phyloP scores from a whole-genome alignment of 306 rosid genomes.

The Cucurbita maxima region DNA sequence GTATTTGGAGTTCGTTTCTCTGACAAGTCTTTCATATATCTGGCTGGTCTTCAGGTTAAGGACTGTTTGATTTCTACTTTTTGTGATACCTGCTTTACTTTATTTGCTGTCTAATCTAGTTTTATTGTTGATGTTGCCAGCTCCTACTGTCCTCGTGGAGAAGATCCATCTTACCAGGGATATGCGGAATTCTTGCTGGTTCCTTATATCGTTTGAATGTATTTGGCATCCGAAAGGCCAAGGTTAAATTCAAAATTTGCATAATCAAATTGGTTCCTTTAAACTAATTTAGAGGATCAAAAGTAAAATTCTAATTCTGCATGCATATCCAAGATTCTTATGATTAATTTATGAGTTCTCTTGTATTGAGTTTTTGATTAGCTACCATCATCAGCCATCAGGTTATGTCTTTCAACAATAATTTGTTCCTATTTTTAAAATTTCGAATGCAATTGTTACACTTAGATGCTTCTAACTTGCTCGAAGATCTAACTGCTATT shows the following conservation, averaged over 20 bases:
- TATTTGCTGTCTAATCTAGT: slow-evolving; percentile 9
- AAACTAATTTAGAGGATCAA: background rate
- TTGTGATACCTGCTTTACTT: background rate
- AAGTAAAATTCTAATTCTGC: background rate
- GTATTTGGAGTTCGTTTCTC: slow-evolving; percentile 69
- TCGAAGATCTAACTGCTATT: background rate
- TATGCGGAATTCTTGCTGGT: slow-evolving; percentile 92
- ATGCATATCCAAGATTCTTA: background rate
- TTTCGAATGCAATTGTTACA: background rate
- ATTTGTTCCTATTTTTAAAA: background rate
- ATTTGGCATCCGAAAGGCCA: slow-evolving; percentile 73
- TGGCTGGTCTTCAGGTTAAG: slow-evolving; percentile 88
- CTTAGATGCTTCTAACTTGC: background rate
- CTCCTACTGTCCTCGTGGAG: slow-evolving; percentile 93
- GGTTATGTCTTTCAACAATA: background rate
- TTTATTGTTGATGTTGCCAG: slow-evolving; percentile 29
- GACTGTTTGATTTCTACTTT: background rate
- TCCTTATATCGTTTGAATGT: slow-evolving; percentile 70
- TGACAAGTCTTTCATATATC: slow-evolving; percentile 85
- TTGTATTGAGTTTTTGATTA: background rate
- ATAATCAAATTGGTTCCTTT: background rate
- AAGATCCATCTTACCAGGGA: slow-evolving; percentile 78
- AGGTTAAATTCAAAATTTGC: slow-evolving; percentile 33
- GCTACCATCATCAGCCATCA: background rate
- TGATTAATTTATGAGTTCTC: background rate